Base-by-base conservation (phyloP, 2,329 filamentous ascomycete species). In the Aspergillus sp. region DNA sequence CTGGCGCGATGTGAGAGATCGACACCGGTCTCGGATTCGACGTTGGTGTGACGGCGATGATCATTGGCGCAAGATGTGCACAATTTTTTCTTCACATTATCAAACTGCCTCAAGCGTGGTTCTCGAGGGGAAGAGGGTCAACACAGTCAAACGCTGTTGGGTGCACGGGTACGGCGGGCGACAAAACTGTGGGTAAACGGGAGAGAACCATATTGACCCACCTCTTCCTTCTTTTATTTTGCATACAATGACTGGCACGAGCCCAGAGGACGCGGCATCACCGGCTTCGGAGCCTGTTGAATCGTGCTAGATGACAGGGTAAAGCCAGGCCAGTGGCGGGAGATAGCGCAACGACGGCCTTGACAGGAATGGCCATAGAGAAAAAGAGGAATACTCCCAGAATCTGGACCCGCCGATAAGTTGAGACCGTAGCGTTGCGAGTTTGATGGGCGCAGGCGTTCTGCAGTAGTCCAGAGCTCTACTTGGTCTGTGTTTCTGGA, bases 51-150 rank as follows among this genome's bases (percentile, higher is more conserved):
- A 56, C 56, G 45, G 46, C 45, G 20, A 54, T 59, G 53, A 57
- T 67, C 51, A 72, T 73, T 73, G 70, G 69, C 55, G 42, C 41
- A 62, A 51, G 56, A 53, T 58, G 58, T 33, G 47, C 48, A 49
- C 54, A 48, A 13, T 47, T 63, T 66, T 63, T 65, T 57, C 50
- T 53, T 57, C 39, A 51, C 45, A 47, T 57, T 62, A 57, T 60
- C 52, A 57, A 57, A 37, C 52, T 13, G 53, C 47, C 37, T 19
- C 37, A 53, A 40, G 49, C 24, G 8, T 33, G 42, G 30, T 47
- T 37, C n/a, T 45, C 39, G 41, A 51, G 40, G 55, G 42, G 40
- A 53, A 57, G 42, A 37, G 39, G 40, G 42, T 40, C 42, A 55
- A 27, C 12, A 30, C 27, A 22, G 27, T 48, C 34, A 33, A 17